Evolutionary conservation across 768 basidiomycete species (phyloP).

Genomic region (Kwoniella shandongensis): DNA sequence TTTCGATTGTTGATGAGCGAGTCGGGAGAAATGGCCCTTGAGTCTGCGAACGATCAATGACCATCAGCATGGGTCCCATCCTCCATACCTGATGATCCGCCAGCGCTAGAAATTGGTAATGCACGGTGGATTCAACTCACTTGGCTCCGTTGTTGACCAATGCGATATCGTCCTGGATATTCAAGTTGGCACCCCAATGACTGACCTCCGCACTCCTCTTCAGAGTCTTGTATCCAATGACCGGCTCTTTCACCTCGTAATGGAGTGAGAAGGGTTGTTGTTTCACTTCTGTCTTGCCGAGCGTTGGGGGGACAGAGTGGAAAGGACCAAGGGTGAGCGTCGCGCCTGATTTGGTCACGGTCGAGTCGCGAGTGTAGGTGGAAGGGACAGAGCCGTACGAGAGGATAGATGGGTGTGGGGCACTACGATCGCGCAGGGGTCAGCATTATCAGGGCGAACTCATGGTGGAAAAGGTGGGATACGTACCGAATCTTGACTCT

Average conservation of each 20-base stretch:
- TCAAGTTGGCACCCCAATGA: slow-evolving; percentile 94
- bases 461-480: not conserved
- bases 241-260: slow-evolving; percentile 77
- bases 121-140: slow-evolving; percentile 59
- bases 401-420: slow-evolving; percentile 68
- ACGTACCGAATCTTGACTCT: slow-evolving; percentile 82
- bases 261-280: slow-evolving; percentile 73
- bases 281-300: slow-evolving; percentile 62
- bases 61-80: not conserved
- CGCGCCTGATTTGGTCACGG: slow-evolving; percentile 71
- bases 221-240: slow-evolving; percentile 71
- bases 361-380: slow-evolving; percentile 61
- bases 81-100: not conserved
- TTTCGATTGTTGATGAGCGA: slow-evolving; percentile 75
- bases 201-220: slow-evolving; percentile 83
- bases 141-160: slow-evolving; percentile 86
- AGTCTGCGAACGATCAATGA: slow-evolving; percentile 59
- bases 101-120: not conserved
- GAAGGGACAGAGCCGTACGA: slow-evolving; percentile 60
- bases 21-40: slow-evolving; percentile 92
- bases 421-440: slow-evolving; percentile 52
- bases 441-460: slow-evolving; percentile 2
- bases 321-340: slow-evolving; percentile 88
- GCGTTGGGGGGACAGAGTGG: slow-evolving; percentile 65
- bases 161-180: slow-evolving; percentile 82